Conservation (phyloP, 257 asterid species). For the Catharanthus roseus region DNA sequence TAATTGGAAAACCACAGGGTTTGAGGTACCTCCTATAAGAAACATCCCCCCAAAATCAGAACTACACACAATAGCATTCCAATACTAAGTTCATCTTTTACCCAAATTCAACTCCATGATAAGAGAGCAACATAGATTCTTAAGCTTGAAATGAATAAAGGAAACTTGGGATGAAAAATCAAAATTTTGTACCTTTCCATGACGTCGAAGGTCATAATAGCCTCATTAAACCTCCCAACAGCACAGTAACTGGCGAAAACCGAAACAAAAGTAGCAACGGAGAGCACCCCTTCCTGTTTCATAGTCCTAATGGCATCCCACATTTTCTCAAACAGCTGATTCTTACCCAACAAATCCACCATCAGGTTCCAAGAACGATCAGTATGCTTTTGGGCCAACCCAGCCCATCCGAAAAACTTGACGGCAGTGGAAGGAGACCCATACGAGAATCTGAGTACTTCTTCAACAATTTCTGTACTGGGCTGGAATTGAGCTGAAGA, state of each 20-base stretch:
- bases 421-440: slow-evolving; percentile 49
- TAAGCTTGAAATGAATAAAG: background rate
- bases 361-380: slow-evolving; percentile 60
- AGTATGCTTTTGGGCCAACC: slow-evolving; percentile 35
- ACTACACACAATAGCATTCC: background rate
- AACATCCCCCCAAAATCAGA: background rate
- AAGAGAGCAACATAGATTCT: background rate
- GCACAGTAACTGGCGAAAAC: slow-evolving; percentile 57
- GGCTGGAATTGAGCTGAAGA: slow-evolving; percentile 40
- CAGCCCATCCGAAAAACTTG: slow-evolving; percentile 68
- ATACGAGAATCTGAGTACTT: slow-evolving; percentile 49
- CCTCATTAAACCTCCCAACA: slow-evolving; percentile 54
- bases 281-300: slow-evolving; percentile 56
- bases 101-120: background rate
- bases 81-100: background rate
- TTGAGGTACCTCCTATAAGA: background rate
- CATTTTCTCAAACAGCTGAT: slow-evolving; percentile 58
- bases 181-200: slow-evolving; percentile 45
- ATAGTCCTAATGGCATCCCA: slow-evolving; percentile 79
- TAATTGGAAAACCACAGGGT: background rate
- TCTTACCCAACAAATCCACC: slow-evolving; percentile 75
- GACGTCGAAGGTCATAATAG: slow-evolving; percentile 58
- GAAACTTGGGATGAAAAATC: background rate
- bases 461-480: slow-evolving; percentile 44
- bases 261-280: slow-evolving; percentile 56